Conservation (phyloP, 2,329 filamentous ascomycete genomes). For the Aspergillus fijiensis region DNA sequence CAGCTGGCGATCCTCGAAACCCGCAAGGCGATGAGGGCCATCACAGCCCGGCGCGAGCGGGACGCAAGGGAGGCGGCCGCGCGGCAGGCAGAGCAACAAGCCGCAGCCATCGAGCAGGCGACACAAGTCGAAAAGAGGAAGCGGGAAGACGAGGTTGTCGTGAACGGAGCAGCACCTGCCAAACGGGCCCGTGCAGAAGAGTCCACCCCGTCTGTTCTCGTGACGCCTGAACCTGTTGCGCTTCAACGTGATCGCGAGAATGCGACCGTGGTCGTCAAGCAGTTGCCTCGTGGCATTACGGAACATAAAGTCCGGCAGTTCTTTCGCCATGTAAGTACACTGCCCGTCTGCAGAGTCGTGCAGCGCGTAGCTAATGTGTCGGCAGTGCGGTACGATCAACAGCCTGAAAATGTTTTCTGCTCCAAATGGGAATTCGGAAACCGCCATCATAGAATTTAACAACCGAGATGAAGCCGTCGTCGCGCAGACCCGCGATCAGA, state of each 20-base stretch:
- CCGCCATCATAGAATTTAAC: slow-evolving; percentile 82
- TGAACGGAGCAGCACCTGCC: slow-evolving; percentile 50
- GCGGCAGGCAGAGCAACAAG: slow-evolving; percentile 23
- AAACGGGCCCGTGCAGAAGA: slow-evolving; percentile 66
- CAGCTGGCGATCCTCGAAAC: slow-evolving; percentile 72
- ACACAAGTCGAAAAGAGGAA: slow-evolving; percentile 62
- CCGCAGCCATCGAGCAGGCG: slow-evolving; percentile 24
- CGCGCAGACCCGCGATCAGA: slow-evolving; percentile 77
- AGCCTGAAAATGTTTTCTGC: slow-evolving; percentile 69
- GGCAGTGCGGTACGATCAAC: slow-evolving; percentile 73
- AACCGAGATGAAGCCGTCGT: slow-evolving; percentile 75
- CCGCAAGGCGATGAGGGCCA: slow-evolving; percentile 64
- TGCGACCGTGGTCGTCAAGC: slow-evolving; percentile 76
- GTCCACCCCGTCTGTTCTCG: slow-evolving; percentile 29
- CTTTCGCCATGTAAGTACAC: slow-evolving; percentile 66
- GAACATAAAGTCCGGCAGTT: slow-evolving; percentile 79
- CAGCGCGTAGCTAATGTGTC: slow-evolving; percentile 11
- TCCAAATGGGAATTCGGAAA: slow-evolving; percentile 58
- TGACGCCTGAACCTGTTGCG: slow-evolving; percentile 31
- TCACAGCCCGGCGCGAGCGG: slow-evolving; percentile 63
- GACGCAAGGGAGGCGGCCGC: slow-evolving; percentile 62
- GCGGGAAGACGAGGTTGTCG: slow-evolving; percentile 59
- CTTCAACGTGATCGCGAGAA: slow-evolving; percentile 86
- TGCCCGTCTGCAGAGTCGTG: background rate
- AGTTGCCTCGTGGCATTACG: slow-evolving; percentile 68